Base-by-base conservation (phyloP, 768 basidiomycete genomes). In the Mycena sanguinolenta region DNA sequence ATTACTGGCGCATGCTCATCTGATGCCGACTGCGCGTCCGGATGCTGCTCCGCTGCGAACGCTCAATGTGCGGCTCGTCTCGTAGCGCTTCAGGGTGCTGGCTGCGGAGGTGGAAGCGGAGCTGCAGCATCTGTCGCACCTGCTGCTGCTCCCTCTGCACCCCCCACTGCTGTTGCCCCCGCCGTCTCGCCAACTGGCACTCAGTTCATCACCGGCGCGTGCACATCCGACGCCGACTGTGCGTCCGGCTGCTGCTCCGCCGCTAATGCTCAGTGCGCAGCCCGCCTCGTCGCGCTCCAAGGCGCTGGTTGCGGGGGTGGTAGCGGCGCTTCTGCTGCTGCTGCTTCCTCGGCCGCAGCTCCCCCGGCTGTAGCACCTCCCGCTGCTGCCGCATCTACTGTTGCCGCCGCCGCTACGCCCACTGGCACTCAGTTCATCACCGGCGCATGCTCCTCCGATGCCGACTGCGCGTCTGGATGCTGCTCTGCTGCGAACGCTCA, bases 391-490 rank as follows among this genome's bases (percentile, higher is more conserved):
- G 25, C 59, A 5, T 52, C 21, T 4, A 21, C 58, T 12, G 34
- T 27, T 16, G 30, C 38, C 21, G 17, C 63, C 2, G 38, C 65
- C n/a, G 49, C 65, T 1, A 13, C 60, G 3, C 27, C 67, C 23
- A 17, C 62, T 34, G 67, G 67, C 23, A 69, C 67, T 14, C 67
- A 69, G 21, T 69, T 69, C 67, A 69, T 69, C 61, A 63, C 67
- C 17, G 67, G 67, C 21, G 28, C 61, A 34, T 69, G 67, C 55
- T 9, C 9, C 2, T 10, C 53, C 4, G 61, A 69, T 34, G 67
- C 34, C 3, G 67, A 69, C 32, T 69, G 67, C 38, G 67, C 67
- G 2, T 69, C 67, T 14, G 55, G 54, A 5, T 69, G 67, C 61
- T 69, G 67, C 44, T 44, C 16, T 19, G 17, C 13, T 7, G 17